A percentile compares a stretch with the other conserved stretches of the same genome.
phyloP scores from a whole-genome alignment of 306 rosid species.

The Medicago ruthenica region DNA sequence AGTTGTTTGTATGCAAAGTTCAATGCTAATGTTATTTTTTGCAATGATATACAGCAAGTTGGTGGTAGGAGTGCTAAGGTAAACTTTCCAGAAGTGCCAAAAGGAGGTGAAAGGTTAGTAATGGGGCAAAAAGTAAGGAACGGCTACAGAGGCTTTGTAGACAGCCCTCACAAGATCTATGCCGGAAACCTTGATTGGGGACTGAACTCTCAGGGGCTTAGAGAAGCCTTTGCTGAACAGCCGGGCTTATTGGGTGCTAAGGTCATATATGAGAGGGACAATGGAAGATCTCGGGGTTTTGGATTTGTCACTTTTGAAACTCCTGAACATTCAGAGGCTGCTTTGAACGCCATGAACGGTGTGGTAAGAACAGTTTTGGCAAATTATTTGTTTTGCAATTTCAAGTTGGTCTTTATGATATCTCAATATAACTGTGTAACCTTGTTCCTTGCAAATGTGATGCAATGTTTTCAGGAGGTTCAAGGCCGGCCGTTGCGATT shows the following conservation, averaged over 20 bases:
- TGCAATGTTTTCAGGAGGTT: slow-evolving; percentile 65
- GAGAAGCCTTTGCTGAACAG: slow-evolving; percentile 77
- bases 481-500: slow-evolving; percentile 79
- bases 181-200: slow-evolving; percentile 96
- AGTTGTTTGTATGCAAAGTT: neutral
- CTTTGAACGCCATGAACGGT: slow-evolving; percentile 73
- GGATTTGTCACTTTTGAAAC: slow-evolving; percentile 89
- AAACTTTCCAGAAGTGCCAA: slow-evolving; percentile 93
- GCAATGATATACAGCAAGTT: slow-evolving; percentile 67
- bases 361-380: slow-evolving; percentile 65
- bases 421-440: slow-evolving; percentile 6
- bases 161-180: slow-evolving; percentile 87
- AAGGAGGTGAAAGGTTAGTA: slow-evolving; percentile 88
- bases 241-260: slow-evolving; percentile 88
- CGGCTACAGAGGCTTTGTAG: slow-evolving; percentile 66
- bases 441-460: slow-evolving; percentile 16
- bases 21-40: slow-evolving; percentile 32
- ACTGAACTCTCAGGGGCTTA: slow-evolving; percentile 73
- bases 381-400: slow-evolving; percentile 30
- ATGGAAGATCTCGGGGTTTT: slow-evolving; percentile 82
- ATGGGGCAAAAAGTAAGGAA: slow-evolving; percentile 63
- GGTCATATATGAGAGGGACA: slow-evolving; percentile 76
- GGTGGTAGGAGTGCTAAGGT: slow-evolving; percentile 83
- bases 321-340: slow-evolving; percentile 64
- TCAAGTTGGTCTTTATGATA: neutral